Evolutionary conservation across 2,329 filamentous ascomycete species (phyloP).

Genomic region (Alternaria incomplexa): DNA sequence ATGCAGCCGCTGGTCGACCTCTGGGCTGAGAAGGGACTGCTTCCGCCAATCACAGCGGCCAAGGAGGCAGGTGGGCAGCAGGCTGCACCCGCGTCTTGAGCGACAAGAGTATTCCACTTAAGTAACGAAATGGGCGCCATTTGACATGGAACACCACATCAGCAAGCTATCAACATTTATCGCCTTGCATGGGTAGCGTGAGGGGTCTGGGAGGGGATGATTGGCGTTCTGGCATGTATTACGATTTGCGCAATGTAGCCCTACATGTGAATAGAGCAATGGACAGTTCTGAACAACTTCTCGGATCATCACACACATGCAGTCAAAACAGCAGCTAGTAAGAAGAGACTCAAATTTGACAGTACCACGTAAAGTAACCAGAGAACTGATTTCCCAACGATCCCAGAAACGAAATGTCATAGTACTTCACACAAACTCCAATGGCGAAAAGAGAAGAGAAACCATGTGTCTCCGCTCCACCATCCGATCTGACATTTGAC

Average conservation of each 20-base stretch:
- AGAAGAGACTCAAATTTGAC: conserved; percentile 49
- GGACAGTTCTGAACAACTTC: not conserved
- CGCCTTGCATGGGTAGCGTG: conserved; percentile 14
- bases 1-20: conserved; percentile 95
- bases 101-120: not conserved
- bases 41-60: conserved; percentile 59
- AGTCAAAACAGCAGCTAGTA: conserved; percentile 33
- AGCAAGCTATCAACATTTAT: conserved; percentile 12
- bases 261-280: conserved; percentile 10
- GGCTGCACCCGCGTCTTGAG: conserved; percentile 19
- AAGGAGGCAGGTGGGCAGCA: conserved; percentile 33
- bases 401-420: conserved; percentile 44
- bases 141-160: conserved; percentile 13
- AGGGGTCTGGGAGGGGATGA: not conserved
- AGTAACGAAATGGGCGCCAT: conserved; percentile 3
- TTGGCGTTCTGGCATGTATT: conserved; percentile 17
- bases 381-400: conserved; percentile 45
- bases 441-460: conserved; percentile 40
- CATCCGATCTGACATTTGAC: conserved; percentile 44
- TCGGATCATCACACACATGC: not conserved
- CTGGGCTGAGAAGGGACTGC: conserved; percentile 86
- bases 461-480: conserved; percentile 38
- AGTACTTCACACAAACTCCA: conserved; percentile 47
- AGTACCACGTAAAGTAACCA: conserved; percentile 47
- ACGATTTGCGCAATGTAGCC: conserved; percentile 5